Evolutionary conservation across 192 early-diverging fungal genomes (phyloP).

Genomic region (Rhizoclosmatium globosum): DNA sequence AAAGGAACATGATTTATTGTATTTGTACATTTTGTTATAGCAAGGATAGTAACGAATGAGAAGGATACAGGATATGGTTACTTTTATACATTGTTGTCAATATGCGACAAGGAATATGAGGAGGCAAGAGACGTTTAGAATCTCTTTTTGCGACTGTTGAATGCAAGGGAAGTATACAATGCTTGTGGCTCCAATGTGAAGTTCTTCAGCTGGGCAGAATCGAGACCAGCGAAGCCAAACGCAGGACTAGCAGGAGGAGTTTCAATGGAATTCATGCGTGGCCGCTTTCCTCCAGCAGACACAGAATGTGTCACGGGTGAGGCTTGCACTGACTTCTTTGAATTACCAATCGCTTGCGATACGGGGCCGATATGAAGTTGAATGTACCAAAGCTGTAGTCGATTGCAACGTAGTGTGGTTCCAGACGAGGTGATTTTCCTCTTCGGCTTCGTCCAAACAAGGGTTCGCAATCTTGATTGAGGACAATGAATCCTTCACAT

Average conservation of each 20-base stretch:
- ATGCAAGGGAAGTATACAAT: not conserved
- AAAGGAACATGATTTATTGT: no score
- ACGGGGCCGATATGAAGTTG: not conserved
- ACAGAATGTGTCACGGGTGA: no score
- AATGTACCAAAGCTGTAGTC: not conserved
- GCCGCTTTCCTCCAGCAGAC: not conserved
- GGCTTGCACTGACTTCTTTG: no score
- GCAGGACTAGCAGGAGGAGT: conserved; percentile 7
- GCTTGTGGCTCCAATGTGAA: not conserved
- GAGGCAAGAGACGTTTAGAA: not conserved
- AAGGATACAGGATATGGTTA: no score
- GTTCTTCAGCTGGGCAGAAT: not conserved
- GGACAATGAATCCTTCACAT: not conserved
- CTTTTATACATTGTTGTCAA: not conserved
- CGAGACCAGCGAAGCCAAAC: not conserved
- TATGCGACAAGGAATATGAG: not conserved
- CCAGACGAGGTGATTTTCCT: no score
- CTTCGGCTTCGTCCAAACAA: no score
- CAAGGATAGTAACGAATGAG: no score
- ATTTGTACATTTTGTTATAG: no score
- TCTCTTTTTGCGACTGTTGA: not conserved
- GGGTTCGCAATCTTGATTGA: no score
- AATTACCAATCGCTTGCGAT: no score
- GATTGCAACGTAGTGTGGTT: not conserved
- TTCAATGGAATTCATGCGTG: conserved; percentile 11